Evolutionary conservation across 116 monocot genomes (phyloP), one percentile per base, ranked within the genome.

Genomic region (Zostera marina): DNA sequence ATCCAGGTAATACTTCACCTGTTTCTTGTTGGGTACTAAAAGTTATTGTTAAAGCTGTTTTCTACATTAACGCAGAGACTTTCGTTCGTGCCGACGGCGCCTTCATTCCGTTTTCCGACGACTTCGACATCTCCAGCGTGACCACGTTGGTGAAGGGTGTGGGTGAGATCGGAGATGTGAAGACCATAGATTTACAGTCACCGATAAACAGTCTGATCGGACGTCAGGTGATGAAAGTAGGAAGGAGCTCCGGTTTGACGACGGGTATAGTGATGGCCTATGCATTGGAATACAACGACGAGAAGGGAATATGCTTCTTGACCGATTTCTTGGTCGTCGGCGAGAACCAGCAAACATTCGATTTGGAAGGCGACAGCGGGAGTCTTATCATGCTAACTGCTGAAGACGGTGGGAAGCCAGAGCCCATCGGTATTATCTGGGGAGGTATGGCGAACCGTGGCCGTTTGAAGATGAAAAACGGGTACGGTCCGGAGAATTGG

Each of bases 321-420:
- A 82, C 81, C 24, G 81, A 82, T 59, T 77, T 77, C 48, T 70
- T 82, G 53, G 77, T 82, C 16, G 71, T 82, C 19, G 74, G 81
- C 45, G 81, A 79, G 59, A 71, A 79, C 52, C 70, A 74, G 22
- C 79, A 79, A 55, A 67, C 79, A 11, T 79, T 74, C 64, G 79
- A 79, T 63, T 58, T 79, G 9, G 79, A 81, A 73, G 81, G 81
- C 52, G 81, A 81, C 42, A 81, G 81, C 59, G 81, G 81, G 39
- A 81, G 81, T 23, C 72, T 81, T 32, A 81, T 81, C 11, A 73
- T 81, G 52, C 59, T 81, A 32, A 81, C 72, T 39, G 72, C 76
- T 44, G 62, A 76, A 22, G 63, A 68, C 44, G 76, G 69, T 22
- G 65, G 70, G 4, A 66, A 73, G 63, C 72, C 69, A 20, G 65